phyloP scores from a whole-genome alignment of 176 grass and related monocot genomes.

The Carex parvula region DNA sequence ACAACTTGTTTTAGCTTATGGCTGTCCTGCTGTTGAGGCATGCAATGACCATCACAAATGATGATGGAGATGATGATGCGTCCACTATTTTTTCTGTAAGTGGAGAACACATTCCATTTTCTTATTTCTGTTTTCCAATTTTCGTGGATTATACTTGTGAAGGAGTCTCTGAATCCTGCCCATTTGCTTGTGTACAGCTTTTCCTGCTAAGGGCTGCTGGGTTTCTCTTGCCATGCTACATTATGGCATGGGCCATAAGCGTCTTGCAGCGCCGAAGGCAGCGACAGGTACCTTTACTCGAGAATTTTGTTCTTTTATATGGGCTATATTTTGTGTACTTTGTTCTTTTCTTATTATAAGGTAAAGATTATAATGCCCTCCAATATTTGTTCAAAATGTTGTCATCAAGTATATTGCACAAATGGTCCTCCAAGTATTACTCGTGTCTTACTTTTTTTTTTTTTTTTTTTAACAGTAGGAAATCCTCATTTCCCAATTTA shows the following conservation, averaged over 20 bases:
- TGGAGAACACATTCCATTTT: neutral
- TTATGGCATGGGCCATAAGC: constrained; percentile 90
- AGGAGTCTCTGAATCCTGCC: constrained; percentile 8
- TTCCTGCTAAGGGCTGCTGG: constrained; percentile 86
- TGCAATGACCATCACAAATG: constrained; percentile 67
- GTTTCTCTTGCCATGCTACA: constrained; percentile 83
- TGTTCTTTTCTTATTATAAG: neutral
- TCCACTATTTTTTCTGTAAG: constrained; percentile 89
- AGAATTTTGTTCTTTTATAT: neutral
- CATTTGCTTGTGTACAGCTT: constrained; percentile 49
- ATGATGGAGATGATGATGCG: constrained; percentile 64
- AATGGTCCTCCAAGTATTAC: neutral
- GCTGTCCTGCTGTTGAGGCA: constrained; percentile 79
- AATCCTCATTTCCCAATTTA: neutral
- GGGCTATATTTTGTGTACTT: neutral
- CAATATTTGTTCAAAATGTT: constrained; percentile 10
- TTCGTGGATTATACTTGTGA: constrained; percentile 11
- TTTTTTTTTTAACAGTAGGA: neutral
- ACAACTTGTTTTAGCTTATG: constrained; percentile 70
- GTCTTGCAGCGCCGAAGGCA: constrained; percentile 75
- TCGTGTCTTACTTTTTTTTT: neutral
- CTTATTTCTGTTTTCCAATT: neutral
- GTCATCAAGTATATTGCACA: neutral
- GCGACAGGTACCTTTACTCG: constrained; percentile 48
- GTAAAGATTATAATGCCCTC: neutral